phyloP scores from a whole-genome alignment of 164 flowering plant genomes.

The Sedum album region DNA sequence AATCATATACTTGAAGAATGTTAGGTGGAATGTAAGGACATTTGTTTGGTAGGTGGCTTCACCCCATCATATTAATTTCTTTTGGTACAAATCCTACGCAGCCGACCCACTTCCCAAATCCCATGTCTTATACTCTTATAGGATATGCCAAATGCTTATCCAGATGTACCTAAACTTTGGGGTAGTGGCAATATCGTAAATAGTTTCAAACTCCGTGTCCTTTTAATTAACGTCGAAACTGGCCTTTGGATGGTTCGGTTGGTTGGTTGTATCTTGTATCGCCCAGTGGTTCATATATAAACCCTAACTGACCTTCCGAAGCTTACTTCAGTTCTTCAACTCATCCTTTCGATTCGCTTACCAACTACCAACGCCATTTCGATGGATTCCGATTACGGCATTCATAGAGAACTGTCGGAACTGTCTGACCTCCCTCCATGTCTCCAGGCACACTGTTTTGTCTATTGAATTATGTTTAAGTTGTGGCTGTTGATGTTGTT shows the following conservation, averaged over 20 bases:
- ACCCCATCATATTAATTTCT: neutral
- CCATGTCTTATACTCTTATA: neutral
- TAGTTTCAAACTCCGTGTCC: neutral
- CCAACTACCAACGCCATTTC: neutral
- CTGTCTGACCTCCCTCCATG: slow-evolving; percentile 96
- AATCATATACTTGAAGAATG: no score
- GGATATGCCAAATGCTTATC: no score
- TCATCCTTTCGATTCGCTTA: neutral
- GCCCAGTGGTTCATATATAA: neutral
- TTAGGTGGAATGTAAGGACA: neutral
- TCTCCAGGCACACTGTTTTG: slow-evolving; percentile 53
- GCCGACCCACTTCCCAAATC: neutral
- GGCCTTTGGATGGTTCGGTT: neutral
- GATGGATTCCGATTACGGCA: slow-evolving; percentile 95
- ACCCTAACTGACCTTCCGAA: neutral
- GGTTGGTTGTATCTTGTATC: slow-evolving; percentile 21
- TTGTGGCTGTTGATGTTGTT: neutral
- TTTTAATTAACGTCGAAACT: neutral
- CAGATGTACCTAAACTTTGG: no score
- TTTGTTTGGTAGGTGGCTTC: neutral
- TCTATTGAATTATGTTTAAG: neutral
- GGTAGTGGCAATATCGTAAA: neutral
- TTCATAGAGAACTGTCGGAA: slow-evolving; percentile 81
- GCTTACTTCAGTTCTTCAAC: neutral
- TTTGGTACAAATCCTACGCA: neutral